Evolutionary conservation across 1,139 yeast genomes (phyloP).

Genomic region (Pichia sp.): DNA sequence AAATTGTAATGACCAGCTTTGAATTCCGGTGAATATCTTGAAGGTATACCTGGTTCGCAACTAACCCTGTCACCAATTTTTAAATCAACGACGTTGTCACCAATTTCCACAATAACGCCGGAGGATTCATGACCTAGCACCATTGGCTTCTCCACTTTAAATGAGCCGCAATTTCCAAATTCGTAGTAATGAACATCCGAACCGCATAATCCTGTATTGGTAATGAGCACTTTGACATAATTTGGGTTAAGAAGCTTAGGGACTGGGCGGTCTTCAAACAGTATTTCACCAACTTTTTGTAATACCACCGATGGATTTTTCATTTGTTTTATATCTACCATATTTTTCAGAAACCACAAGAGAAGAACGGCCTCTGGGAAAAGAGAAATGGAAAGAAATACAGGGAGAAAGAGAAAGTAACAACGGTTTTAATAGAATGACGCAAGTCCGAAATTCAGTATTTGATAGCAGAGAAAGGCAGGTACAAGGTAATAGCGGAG

Average conservation of each 20-base stretch:
- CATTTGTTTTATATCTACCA: conserved; percentile 6
- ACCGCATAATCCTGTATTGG: conserved; percentile 82
- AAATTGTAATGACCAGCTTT: conserved; percentile 70
- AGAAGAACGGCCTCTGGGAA: not conserved
- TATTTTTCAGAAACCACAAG: not conserved
- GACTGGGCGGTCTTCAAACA: conserved; percentile 55
- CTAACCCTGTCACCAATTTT: conserved; percentile 79
- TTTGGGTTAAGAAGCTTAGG: conserved; percentile 56
- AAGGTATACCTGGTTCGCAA: conserved; percentile 74
- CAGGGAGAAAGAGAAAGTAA: no score
- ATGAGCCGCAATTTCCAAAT: conserved; percentile 72
- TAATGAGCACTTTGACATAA: conserved; percentile 68
- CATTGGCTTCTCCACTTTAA: conserved; percentile 41
- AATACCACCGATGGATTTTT: conserved; percentile 64
- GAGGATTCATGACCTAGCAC: conserved; percentile 33
- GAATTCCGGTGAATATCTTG: conserved; percentile 66
- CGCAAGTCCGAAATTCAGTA: no score
- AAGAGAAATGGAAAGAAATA: no score
- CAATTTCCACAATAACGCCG: conserved; percentile 63
- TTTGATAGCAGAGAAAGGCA: no score
- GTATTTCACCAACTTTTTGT: conserved; percentile 53
- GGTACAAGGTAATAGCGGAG: no score
- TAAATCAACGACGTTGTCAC: conserved; percentile 48
- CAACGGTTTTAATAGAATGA: no score
- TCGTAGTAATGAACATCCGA: conserved; percentile 79